Base-by-base conservation (phyloP, 176 grass and related monocot species). In the Elaeis guineensis region DNA sequence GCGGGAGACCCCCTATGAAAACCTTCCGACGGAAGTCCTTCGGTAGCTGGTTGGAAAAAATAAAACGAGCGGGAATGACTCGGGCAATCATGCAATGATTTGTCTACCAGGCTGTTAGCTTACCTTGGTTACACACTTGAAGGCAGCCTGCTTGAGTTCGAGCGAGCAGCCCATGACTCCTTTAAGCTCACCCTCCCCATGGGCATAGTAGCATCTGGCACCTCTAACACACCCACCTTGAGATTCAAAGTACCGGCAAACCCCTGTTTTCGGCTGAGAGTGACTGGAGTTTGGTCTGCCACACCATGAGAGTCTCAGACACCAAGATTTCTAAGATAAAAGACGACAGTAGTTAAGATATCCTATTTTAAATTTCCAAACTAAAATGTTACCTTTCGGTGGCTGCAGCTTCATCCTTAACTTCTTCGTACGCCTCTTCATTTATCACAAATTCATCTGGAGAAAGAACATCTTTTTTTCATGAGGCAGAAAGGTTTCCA, bases 1-100 rank as follows among this genome's bases (percentile, higher is more conserved):
- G 83, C 28, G 83, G 83, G 35, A 86, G 78, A 19, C 78, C 83
- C 14, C 83, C 78, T 77, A 81, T 78, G 70, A 86, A 86, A 64
- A 86, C 80, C 77, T 86, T 81, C 17, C 78, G 73, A 49, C 73
- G 72, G 59, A 81, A 86, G 65, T 86, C 78, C 35, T 44, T 9
- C 14, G 11, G 35, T 2, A 44, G 35, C 35, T 44, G 35, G 35
- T 44, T 44, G 11, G 11, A 44, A 44, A 44, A 44, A 2, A 44
- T 12, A 44, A 44, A 44, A 44, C 6, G 2, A 44, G 0, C 2
- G 11, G 9, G 1, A 44, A 44, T 12, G 35, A 44, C 6, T 44
- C 9, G 9, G 35, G 11, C 11, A 44, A 11, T 44, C 35, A 44
- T 44, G 35, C 35, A 44, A 44, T 44, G 2, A 14, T 12, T 11